Percentiles rank a stretch among this genome's conserved stretches.
Conservation (phyloP, 140 eudicot species). For the Ambrosia hybrid region DNA sequence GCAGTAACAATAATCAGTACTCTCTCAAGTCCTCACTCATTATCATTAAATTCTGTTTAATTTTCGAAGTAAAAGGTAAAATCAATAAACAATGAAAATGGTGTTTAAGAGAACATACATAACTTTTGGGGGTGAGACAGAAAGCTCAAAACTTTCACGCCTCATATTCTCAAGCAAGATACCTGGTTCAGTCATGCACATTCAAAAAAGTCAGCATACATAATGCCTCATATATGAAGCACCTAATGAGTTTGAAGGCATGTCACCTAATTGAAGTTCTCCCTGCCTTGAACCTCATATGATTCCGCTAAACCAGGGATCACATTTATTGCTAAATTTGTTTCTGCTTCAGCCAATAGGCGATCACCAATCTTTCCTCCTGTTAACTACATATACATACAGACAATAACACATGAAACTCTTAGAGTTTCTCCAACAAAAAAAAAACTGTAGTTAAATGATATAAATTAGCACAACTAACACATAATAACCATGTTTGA, state of each 20-base stretch:
- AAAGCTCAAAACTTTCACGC: slow-evolving; percentile 98
- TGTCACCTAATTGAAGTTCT: slow-evolving; percentile 90
- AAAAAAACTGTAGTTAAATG: too few relatives aligned
- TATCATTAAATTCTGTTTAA: not conserved
- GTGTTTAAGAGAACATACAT: slow-evolving; percentile 55
- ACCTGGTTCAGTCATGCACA: slow-evolving; percentile 46
- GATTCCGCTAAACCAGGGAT: slow-evolving; percentile 84
- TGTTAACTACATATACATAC: slow-evolving; percentile 60
- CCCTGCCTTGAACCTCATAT: slow-evolving; percentile 96
- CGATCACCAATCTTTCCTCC: slow-evolving; percentile 97
- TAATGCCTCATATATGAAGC: not conserved
- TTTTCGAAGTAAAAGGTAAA: not conserved
- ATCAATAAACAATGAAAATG: not conserved
- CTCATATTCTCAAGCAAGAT: slow-evolving; percentile 98
- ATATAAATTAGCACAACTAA: too few relatives aligned
- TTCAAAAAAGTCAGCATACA: slow-evolving; percentile 6
- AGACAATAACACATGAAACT: slow-evolving; percentile 10
- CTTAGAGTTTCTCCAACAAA: not conserved
- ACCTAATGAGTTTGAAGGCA: not conserved
- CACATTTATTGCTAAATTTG: slow-evolving; percentile 94
- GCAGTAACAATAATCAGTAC: too few relatives aligned
- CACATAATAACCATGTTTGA: too few relatives aligned
- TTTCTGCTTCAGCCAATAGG: slow-evolving; percentile 89
- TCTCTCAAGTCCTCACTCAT: not conserved
- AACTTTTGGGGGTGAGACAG: slow-evolving; percentile 96